Percentiles rank a stretch among this genome's conserved stretches.
Conservation (phyloP, 148 eudicot genomes). For the Rhododendron simsii region DNA sequence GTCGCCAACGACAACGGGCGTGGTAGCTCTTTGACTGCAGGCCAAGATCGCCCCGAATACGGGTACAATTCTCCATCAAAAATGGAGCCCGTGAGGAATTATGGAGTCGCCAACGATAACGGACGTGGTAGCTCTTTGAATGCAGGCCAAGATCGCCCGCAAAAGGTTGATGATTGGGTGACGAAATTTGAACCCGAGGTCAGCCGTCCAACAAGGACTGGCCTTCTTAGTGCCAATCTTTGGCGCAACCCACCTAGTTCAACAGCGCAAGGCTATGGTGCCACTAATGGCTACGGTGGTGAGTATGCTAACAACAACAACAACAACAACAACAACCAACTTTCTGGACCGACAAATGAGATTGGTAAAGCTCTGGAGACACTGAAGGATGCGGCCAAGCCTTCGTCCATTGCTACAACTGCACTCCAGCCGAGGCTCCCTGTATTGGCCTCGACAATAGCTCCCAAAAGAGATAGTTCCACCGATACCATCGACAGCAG, state of each 20-base stretch:
- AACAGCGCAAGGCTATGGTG: neutral
- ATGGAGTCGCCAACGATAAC: neutral
- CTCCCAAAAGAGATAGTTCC: neutral
- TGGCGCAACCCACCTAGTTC: neutral
- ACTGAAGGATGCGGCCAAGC: neutral
- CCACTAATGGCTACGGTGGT: neutral
- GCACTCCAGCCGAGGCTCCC: neutral
- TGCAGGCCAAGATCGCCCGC: slow-evolving; percentile 1
- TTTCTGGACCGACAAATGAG: neutral
- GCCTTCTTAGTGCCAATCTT: neutral
- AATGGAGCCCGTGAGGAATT: neutral
- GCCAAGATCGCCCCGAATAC: slow-evolving; percentile 1
- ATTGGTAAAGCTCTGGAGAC: neutral
- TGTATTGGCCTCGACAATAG: neutral
- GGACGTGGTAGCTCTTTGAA: neutral
- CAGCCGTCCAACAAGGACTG: neutral
- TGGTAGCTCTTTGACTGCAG: too few relatives aligned
- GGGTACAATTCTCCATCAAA: neutral
- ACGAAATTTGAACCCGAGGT: neutral
- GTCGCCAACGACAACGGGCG: neutral
- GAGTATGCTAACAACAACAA: neutral
- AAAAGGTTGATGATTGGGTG: neutral
- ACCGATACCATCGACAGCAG: neutral
- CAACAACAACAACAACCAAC: neutral
- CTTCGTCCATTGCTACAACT: neutral